Conservation (phyloP, 192 early-diverging fungal species). For the Entrophospora sp. region DNA sequence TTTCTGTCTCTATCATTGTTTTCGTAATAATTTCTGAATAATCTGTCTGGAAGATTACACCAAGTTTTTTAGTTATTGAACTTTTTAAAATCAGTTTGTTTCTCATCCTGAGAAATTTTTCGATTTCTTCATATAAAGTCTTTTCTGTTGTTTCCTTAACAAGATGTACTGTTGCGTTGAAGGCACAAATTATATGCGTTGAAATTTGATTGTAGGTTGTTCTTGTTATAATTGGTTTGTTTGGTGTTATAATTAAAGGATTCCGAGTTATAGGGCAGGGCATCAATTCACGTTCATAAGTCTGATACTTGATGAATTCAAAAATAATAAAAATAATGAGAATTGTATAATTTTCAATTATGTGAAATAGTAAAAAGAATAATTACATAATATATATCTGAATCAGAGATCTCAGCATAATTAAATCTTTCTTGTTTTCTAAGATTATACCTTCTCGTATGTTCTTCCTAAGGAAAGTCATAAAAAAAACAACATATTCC, state of each 20-base stretch:
- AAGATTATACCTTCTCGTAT: background rate
- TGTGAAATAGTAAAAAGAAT: background rate
- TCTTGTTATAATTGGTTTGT: background rate
- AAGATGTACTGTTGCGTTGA: no score
- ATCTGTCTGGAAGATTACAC: no score
- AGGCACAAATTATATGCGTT: no score
- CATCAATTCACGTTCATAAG: no score
- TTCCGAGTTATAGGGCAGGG: background rate
- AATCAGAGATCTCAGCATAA: background rate
- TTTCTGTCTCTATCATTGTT: no score
- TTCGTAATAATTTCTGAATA: no score
- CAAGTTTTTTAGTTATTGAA: no score
- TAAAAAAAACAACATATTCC: conserved; percentile 8
- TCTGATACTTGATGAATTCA: background rate
- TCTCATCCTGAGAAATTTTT: no score
- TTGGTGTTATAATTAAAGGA: background rate
- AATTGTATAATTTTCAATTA: background rate
- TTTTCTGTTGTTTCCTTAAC: no score
- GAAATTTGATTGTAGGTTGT: no score
- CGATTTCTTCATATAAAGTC: no score
- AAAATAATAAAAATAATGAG: background rate
- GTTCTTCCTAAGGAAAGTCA: conserved; percentile 12
- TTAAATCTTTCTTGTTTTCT: background rate
- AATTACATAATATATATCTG: conserved; percentile 8
- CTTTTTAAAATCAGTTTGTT: no score